Base-by-base conservation (phyloP, 2,329 filamentous ascomycete species). In the Penicillium expansum region DNA sequence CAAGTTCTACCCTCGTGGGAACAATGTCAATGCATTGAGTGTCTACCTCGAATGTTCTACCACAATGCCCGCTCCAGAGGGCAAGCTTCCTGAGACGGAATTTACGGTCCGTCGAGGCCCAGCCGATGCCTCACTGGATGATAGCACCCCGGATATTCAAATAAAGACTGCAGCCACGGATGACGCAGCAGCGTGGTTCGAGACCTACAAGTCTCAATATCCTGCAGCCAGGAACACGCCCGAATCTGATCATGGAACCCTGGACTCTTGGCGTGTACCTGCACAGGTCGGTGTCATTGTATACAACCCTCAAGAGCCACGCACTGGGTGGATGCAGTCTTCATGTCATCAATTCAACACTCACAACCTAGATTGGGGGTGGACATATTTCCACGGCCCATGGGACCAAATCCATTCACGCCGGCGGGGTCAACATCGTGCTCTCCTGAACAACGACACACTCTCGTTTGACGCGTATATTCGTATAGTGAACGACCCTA, bases 1-100 rank as follows among this genome's bases (percentile, higher is more conserved):
- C 74, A 87, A 87, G 69, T 83, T 86, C 67, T 86, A 84, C 62
- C 85, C 85, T 2, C 79, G 79, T 43, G 85, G 85, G 20, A 85
- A 86, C 64, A 80, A 82, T 61, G 80, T 81, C 2, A 79, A 81
- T 38, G 82, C 82, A 32, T 68, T 86, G 51, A 86, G 83, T 61
- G 76, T 86, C 24, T 87, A 86, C 62, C 72, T 87, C 35, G 84
- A 86, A 67, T 86, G 83, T 66, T 80, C 83, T n/a, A 78, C 76
- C 18, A 79, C 83, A 13, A 69, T 75, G 55, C 76, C 76, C 9
- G 57, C 64, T 30, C 63, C 68, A 3, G 76, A 77, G n/a, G 71
- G 73, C 35, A 66, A 66, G 9, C 32, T 75, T 14, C 69, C 69
- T 1, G 72, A 76, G 45, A 72, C 70, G 24, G 73, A 75, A 43